Base-by-base conservation (phyloP, 2,329 filamentous ascomycete species). In the Sporothrix variecibatus region DNA sequence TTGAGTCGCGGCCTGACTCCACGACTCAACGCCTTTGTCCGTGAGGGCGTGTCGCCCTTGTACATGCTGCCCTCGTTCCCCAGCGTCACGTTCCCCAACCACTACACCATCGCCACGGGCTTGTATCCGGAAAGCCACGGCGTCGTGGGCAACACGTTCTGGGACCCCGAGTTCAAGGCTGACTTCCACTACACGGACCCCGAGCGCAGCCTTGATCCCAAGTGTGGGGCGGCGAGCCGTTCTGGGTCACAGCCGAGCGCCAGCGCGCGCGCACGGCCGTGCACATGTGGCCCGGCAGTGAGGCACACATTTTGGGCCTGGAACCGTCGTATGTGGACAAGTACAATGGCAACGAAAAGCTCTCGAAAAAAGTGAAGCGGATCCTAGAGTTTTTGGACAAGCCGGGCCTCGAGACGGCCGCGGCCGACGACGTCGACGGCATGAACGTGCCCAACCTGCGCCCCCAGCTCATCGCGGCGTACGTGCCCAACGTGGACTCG, bases 221-320 rank as follows among this genome's bases (percentile, higher is more conserved):
- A 95, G 80, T 99, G 95, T 99, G 96, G 95, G 91, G 89, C 56
- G 96, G 94, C 2, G 94, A 98, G 81, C 96, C 96, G 0, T 86
- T 99, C 40, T 99, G 96, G 96, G 92, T 92, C 34, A 97, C 95
- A 0, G 95, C 95, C 5, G 96, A 98, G 84, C 89, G 89, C 74
- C 92, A 94, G 78, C 92, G 92, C 6, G 86, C 97, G 43, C 89
- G 89, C 73, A 90, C 91, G 40, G 96, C 94, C 0, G 90, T 99
- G 34, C 96, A 99, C 81, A 99, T 99, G 96, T 99, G 96, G 96
- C 96, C 96, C 1, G 96, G 96, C 1, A 97, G 93, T 60, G 96
- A 99, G 83, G 95, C 95, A 6, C 91, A 94, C 81, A 92, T 97
- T 75, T 86, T 90, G 15, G 86, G 87, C n/a, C 85, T 91, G 23